Evolutionary conservation across 768 basidiomycete species (phyloP), one percentile per base, ranked within the genome.

Genomic region (Cystoderma amianthinum): DNA sequence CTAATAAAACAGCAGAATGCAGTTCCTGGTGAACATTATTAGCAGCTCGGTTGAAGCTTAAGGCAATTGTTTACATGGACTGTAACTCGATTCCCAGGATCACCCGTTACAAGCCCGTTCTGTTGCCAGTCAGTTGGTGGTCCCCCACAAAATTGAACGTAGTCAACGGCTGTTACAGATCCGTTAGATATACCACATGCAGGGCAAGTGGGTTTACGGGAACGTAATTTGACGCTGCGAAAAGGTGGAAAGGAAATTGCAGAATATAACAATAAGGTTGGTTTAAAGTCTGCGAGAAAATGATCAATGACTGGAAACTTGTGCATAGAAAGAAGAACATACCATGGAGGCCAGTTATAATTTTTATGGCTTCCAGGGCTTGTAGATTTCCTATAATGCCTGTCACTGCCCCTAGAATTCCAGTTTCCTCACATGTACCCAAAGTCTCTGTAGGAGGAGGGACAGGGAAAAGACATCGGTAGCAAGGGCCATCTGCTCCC

Each of bases 351-450:
- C 81, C 87, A 1, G 71, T 67, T 32, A 90, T 66, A 39, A 89
- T 70, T 61, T 88, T 91, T 62, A 95, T 80, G 1, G 89, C 72
- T 61, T 96, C 92, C 23, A 90, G 58, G 4, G 94, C 94, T 68
- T 96, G 93, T 55, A 94, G 60, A 47, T 79, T 85, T 3, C 94
- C 94, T 32, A 97, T 88, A 37, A 90, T 67, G 1, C 95, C 95
- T 0, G 90, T 89, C 1, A 96, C 91, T 0, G 72, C 80, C 4
- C 95, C 95, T 36, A 96, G 63, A 3, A 98, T 82, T 1, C 95
- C 94, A 3, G 80, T 69, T 55, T 96, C 93, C 52, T 85, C 91
- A 49, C 96, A 99, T 6, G 81, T 78, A 5, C 89, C 84, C 1
- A 74, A 62, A 19, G 68, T 68, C 41, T 78, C 78, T 15, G 65